These are phyloP conservation scores for Porphyrellus cyaneotinctus DNA, from an alignment of 768 basidiomycete species.

Conservation along the genomic window DNA sequence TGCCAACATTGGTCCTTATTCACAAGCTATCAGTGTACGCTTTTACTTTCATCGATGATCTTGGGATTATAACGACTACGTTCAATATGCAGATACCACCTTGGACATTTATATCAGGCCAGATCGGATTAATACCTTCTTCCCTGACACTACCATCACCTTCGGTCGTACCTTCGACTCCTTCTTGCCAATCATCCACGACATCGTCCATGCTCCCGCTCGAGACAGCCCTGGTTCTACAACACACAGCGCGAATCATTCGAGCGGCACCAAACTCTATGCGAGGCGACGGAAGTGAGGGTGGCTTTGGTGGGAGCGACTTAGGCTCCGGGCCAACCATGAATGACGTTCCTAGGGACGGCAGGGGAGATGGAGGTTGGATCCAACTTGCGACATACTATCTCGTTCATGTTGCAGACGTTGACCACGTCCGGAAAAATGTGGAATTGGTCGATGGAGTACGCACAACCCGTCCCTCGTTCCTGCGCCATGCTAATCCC, in stretches of 20 bases:
- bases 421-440: conserved; percentile 40
- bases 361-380: conserved; percentile 41
- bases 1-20: conserved; percentile 98
- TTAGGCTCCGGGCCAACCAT: conserved; percentile 14
- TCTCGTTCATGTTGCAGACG: conserved; percentile 43
- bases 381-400: conserved; percentile 70
- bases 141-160: conserved; percentile 64
- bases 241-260: conserved; percentile 73
- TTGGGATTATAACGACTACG: not conserved
- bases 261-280: conserved; percentile 49
- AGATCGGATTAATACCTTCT: conserved; percentile 86
- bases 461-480: not conserved
- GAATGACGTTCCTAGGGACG: conserved; percentile 30
- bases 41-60: not conserved
- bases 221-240: conserved; percentile 72
- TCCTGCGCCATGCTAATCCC: not conserved
- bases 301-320: conserved; percentile 25
- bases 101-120: conserved; percentile 87
- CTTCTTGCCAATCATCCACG: conserved; percentile 43
- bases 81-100: conserved; percentile 54
- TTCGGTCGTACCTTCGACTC: conserved; percentile 17
- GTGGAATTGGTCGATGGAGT: conserved; percentile 29
- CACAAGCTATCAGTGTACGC: conserved; percentile 82
- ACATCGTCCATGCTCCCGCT: conserved; percentile 44
- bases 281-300: conserved; percentile 26